Evolutionary conservation across 1,284 basidiomycete genomes (phyloP).

Genomic region (Schizophyllum commune): DNA sequence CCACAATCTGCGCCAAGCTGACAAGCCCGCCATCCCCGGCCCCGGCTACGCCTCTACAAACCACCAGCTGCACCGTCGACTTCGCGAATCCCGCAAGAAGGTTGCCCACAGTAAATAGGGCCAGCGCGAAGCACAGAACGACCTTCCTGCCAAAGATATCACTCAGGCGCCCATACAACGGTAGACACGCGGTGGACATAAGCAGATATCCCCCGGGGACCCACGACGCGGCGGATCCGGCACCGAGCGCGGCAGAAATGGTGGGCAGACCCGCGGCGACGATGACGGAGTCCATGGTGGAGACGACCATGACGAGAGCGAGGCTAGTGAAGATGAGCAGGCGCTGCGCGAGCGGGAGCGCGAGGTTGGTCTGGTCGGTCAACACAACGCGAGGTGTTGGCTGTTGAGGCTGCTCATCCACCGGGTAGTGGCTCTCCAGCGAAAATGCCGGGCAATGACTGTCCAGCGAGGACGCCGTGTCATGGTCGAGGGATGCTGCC

Average conservation of each 20-base stretch:
- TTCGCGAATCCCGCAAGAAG: constrained; percentile 52
- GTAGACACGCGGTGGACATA: constrained; percentile 60
- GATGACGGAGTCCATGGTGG: constrained; percentile 55
- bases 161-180: constrained; percentile 57
- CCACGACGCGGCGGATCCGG: constrained; percentile 62
- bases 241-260: constrained; percentile 60
- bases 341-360: constrained; percentile 62
- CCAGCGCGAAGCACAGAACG: constrained; percentile 51
- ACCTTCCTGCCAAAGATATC: constrained; percentile 75
- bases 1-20: constrained; percentile 58
- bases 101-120: constrained; percentile 56
- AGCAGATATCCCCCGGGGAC: constrained; percentile 62
- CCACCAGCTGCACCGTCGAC: constrained; percentile 63
- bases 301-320: constrained; percentile 49
- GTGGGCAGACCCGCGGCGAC: constrained; percentile 66
- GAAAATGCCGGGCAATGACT: not conserved
- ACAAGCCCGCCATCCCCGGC: constrained; percentile 63
- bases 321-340: constrained; percentile 56
- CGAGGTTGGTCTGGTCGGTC: constrained; percentile 66
- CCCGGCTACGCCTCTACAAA: constrained; percentile 51
- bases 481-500: not conserved
- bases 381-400: constrained; percentile 16
- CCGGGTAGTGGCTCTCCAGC: not conserved
- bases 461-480: not conserved
- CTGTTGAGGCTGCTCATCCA: not conserved